These are phyloP conservation scores for Daldinia sp. DNA, from an alignment of 2,329 filamentous ascomycete species.

Conservation along the genomic window DNA sequence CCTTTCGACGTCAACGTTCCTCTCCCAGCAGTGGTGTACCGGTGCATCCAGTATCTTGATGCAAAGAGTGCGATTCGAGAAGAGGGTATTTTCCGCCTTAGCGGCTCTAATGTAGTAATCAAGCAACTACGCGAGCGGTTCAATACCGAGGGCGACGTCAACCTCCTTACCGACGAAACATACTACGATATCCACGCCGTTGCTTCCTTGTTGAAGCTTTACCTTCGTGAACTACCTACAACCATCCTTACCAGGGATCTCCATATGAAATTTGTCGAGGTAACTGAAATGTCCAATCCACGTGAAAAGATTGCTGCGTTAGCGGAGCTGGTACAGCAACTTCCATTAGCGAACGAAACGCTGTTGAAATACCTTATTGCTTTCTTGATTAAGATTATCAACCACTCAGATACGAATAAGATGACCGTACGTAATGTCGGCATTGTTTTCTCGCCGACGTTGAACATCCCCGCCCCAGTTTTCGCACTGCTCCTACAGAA, in stretches of 20 bases:
- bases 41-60: conserved; percentile 92
- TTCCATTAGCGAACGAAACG: conserved; percentile 82
- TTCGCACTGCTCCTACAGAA: conserved; percentile 95
- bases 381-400: conserved; percentile 91
- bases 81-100: conserved; percentile 95
- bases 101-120: conserved; percentile 95
- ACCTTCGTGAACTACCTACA: conserved; percentile 88
- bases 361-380: conserved; percentile 85
- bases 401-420: conserved; percentile 90
- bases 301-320: conserved; percentile 79
- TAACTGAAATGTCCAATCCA: conserved; percentile 79
- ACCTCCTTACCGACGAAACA: conserved; percentile 80
- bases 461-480: conserved; percentile 94
- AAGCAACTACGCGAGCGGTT: conserved; percentile 91
- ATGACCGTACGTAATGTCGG: conserved; percentile 98
- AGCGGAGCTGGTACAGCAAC: conserved; percentile 77
- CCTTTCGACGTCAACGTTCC: conserved; percentile 77
- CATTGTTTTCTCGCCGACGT: conserved; percentile 95
- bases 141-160: conserved; percentile 90
- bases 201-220: conserved; percentile 91
- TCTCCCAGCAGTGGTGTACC: conserved; percentile 91
- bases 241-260: conserved; percentile 92
- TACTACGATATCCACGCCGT: conserved; percentile 97
- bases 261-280: conserved; percentile 85
- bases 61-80: conserved; percentile 82